phyloP scores from a whole-genome alignment of 371 early-diverging fungal genomes.

The Basidiobolus meristosporus region DNA sequence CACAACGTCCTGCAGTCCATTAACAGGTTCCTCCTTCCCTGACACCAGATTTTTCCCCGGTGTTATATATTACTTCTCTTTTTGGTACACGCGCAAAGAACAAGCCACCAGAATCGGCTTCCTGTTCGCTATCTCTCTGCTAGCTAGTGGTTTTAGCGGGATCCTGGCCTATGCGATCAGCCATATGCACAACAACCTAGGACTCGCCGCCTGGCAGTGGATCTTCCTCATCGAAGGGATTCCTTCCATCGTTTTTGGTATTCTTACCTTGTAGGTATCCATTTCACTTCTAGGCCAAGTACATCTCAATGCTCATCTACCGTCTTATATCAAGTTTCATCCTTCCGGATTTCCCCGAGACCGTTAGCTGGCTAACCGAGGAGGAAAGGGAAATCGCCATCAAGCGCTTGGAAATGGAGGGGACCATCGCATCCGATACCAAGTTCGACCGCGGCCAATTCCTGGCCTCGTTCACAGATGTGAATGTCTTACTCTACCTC shows the following conservation, averaged over 20 bases:
- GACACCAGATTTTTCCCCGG: constrained; percentile 41
- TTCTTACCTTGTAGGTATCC: not conserved
- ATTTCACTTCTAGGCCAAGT: no score
- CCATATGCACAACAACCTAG: constrained; percentile 26
- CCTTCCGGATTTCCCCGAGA: constrained; percentile 1
- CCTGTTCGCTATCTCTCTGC: constrained; percentile 37
- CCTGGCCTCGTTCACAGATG: constrained; percentile 20
- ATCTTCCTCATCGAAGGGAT: constrained; percentile 5
- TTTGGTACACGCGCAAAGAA: constrained; percentile 58
- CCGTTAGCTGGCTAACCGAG: not conserved
- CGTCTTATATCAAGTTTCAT: not conserved
- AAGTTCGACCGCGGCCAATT: constrained; percentile 10
- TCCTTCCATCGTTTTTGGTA: constrained; percentile 2
- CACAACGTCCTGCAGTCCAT: no score
- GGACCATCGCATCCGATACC: not conserved
- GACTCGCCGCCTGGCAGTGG: constrained; percentile 34
- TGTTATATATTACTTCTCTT: constrained; percentile 44
- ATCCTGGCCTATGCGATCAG: constrained; percentile 25
- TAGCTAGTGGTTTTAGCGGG: constrained; percentile 58
- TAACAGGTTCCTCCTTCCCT: not conserved
- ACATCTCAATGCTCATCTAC: no score
- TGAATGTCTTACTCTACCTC: constrained; percentile 3
- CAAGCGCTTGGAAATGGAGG: not conserved
- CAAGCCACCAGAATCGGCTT: constrained; percentile 29
- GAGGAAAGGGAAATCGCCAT: constrained; percentile 1